phyloP scores from a whole-genome alignment of 441 rosid species.

The Metrosideros polymorpha region DNA sequence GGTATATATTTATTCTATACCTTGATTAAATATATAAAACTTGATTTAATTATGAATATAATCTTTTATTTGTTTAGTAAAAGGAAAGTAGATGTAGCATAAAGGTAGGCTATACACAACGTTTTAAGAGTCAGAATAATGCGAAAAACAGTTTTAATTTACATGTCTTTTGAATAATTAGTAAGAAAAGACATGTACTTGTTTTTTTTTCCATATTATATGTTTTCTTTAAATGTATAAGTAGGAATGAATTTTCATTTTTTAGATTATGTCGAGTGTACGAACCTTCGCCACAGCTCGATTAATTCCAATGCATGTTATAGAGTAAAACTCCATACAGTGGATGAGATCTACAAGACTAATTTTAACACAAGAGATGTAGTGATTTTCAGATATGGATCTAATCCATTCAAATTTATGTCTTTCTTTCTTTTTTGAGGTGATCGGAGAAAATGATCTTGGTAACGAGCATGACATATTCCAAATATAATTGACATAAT shows the following conservation, averaged over 20 bases:
- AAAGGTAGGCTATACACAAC: too few relatives aligned
- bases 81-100: too few relatives aligned
- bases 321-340: background rate
- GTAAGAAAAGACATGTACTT: accelerated
- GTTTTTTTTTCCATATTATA: accelerated
- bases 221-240: background rate
- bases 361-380: background rate
- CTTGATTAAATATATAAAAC: too few relatives aligned
- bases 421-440: background rate
- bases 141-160: accelerated
- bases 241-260: background rate
- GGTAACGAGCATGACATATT: background rate
- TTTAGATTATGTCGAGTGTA: too few relatives aligned
- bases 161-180: background rate
- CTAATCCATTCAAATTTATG: background rate
- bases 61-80: too few relatives aligned
- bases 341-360: accelerated
- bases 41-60: too few relatives aligned
- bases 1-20: too few relatives aligned
- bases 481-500: background rate
- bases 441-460: background rate
- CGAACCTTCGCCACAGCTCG: accelerated
- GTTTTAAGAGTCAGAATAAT: background rate
- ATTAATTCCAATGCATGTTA: accelerated
- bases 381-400: background rate